Base-by-base conservation (phyloP, 1,139 yeast genomes). In the Kodamaea plutei region DNA sequence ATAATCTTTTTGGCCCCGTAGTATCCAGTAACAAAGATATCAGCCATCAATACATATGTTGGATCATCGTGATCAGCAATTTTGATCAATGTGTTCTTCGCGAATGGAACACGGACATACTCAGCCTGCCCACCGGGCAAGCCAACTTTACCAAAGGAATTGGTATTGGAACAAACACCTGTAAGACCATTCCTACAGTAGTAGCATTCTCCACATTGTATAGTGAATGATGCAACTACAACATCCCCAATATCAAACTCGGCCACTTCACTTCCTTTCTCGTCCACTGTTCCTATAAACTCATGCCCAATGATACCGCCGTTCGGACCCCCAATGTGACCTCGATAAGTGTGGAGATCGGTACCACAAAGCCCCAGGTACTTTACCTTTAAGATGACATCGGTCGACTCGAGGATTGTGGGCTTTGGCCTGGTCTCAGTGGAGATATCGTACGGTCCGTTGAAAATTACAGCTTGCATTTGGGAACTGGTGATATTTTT, bases 1-100 rank as follows among this genome's bases (percentile, higher is more conserved):
- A 67, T 48, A 15, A 76, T 75, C 40, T 67, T 66, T 38, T 62
- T 64, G 8, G 61, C 71, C 21, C 83, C 83, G 45, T 67, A 73
- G 51, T 73, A 77, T 0, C 82, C 84, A 1, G 84, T 78, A 22
- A 79, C 74, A 50, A 78, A 78, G 33, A 78, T 78, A 51, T 78
- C 84, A 6, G 82, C 78, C 80, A 78, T 73, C 40, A 78, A 51
- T 6, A 76, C 71, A 27, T 76, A 69, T 6, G 72, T 64, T 2
- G 69, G 54, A 40, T 72, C 76, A n/a, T 41, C 41, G 8, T 48
- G 38, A 4, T 20, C 20, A 9, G n/a, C 10, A 37, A 60, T 59
- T 23, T 58, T 63, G 30, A 64, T 58, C 43, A 77, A 53, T 0
- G 79, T 73, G 11, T 68, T 56, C 26, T 65, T 70, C 4, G 84